Conservation (phyloP, 2,329 filamentous ascomycete species). For the Talaromyces sp. region DNA sequence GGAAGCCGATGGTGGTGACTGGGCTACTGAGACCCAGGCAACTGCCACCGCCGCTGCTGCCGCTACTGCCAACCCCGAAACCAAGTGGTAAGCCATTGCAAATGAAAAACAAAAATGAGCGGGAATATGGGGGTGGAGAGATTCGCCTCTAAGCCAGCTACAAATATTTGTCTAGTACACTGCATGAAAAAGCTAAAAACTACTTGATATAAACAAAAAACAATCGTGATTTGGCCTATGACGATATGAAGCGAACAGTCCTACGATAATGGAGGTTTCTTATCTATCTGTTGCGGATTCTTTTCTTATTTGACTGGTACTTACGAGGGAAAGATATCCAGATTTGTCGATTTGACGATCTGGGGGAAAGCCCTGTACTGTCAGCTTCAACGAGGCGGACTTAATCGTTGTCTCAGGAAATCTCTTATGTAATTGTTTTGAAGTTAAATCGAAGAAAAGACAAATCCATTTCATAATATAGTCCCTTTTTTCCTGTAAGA, state of each 20-base stretch:
- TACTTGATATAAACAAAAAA: slow-evolving; percentile 1
- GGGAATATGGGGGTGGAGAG: not conserved
- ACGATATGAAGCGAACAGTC: slow-evolving; percentile 11
- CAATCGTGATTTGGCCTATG: slow-evolving; percentile 5
- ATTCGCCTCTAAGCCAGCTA: not conserved
- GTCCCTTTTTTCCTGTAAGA: not conserved
- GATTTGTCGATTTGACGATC: slow-evolving; percentile 40
- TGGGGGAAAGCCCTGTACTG: slow-evolving; percentile 98
- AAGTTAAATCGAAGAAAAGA: slow-evolving; percentile 13
- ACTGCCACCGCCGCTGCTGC: slow-evolving; percentile 23
- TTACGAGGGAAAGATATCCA: slow-evolving; percentile 99
- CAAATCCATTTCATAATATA: not conserved
- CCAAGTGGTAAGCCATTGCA: slow-evolving; percentile 36
- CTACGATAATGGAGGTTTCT: slow-evolving; percentile 12
- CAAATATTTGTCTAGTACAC: not conserved
- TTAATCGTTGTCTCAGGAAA: slow-evolving; percentile 73
- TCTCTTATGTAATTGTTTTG: slow-evolving; percentile 13
- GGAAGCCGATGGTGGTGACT: slow-evolving; percentile 55
- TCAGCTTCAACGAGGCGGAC: slow-evolving; percentile 67
- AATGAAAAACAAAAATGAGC: not conserved
- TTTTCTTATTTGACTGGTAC: slow-evolving; percentile 59
- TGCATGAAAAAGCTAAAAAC: not conserved
- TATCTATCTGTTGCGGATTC: slow-evolving; percentile 34
- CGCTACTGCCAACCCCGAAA: slow-evolving; percentile 21
- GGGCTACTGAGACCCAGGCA: slow-evolving; percentile 47